Evolutionary conservation across 192 early-diverging fungal species (phyloP), one percentile per base, ranked within the genome.

Genomic region (Rhizoclosmatium sp.): DNA sequence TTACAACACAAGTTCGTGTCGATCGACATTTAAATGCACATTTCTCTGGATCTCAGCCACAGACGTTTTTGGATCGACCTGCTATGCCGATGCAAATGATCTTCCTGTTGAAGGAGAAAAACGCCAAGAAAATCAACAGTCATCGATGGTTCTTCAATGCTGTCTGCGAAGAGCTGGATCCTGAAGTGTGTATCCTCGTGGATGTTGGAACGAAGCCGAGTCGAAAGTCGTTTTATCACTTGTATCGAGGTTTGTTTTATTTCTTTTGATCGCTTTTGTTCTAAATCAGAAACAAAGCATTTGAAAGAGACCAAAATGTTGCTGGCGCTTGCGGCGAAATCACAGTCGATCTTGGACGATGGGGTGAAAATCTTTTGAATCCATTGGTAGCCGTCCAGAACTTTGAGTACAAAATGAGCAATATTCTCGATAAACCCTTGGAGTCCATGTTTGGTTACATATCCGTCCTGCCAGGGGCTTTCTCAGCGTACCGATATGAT

Each of bases 341-440:
- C 69, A 74, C 75, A 2, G 85, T 85, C 58, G 87, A 92, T 81
- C 39, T 89, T 67, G 70, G 91, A 78, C 58, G 82, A 70, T 91
- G 90, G 77, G 71, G 88, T 85, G 83, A 82, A 56, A 92, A 93
- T 45, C 51, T 92, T 56, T 12, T 93, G 47, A 93, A 93, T 65
- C 92, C 92, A 19, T 70, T 94, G 10, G 91, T 94, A 1, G 93
- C 93, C 0, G 84, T 91, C 10, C 93, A 94, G 75, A 98, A 97
- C 82, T 98, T 98, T 86, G 96, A 98, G 88, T 98, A 98, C 90
- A 98, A 87, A 78, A 94, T 93, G 90, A 85, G 85, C 61, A 94
- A 94, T 69, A 94, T 94, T 81, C 84, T 94, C 40, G 93, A 94
- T 72, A 94, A 94, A 70, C 93, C 93, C 2, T 71, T 94, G 14